Evolutionary conservation across 1,284 basidiomycete genomes (phyloP).

Genomic region (Cutaneotrichosporon sp.): DNA sequence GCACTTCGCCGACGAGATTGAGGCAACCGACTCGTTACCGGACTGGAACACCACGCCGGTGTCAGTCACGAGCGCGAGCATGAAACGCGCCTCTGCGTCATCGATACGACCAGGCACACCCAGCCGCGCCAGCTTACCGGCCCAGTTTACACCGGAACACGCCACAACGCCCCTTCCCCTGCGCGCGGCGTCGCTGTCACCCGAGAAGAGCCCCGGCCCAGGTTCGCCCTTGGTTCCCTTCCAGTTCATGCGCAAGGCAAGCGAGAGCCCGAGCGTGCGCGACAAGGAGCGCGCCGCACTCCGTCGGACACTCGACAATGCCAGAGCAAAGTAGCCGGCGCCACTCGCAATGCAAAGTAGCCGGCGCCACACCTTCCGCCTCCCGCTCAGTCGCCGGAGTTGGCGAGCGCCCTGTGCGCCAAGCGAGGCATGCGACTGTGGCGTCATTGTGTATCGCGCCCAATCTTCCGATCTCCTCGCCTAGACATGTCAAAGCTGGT

Average conservation of each 20-base stretch:
- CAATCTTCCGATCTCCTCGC: background rate
- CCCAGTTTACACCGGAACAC: background rate
- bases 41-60: slow-evolving; percentile 16
- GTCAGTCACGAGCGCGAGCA: slow-evolving; percentile 13
- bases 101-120: background rate
- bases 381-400: background rate
- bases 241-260: slow-evolving; percentile 46
- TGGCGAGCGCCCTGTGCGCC: background rate
- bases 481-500: background rate
- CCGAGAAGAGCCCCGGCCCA: background rate
- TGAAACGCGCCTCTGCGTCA: background rate
- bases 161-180: slow-evolving; percentile 9
- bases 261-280: slow-evolving; percentile 42
- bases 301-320: background rate
- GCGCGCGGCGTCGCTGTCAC: slow-evolving; percentile 8
- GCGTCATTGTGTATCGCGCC: too few relatives aligned
- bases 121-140: background rate
- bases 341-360: too few relatives aligned
- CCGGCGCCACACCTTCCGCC: too few relatives aligned
- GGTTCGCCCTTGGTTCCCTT: slow-evolving; percentile 39
- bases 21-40: background rate
- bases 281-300: slow-evolving; percentile 40
- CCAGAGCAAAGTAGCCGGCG: background rate
- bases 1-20: slow-evolving; percentile 77
- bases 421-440: too few relatives aligned